A percentile compares a stretch with the other conserved stretches of the same genome.
phyloP scores from a whole-genome alignment of 2,329 filamentous ascomycete species.

The Penicillium sp. region DNA sequence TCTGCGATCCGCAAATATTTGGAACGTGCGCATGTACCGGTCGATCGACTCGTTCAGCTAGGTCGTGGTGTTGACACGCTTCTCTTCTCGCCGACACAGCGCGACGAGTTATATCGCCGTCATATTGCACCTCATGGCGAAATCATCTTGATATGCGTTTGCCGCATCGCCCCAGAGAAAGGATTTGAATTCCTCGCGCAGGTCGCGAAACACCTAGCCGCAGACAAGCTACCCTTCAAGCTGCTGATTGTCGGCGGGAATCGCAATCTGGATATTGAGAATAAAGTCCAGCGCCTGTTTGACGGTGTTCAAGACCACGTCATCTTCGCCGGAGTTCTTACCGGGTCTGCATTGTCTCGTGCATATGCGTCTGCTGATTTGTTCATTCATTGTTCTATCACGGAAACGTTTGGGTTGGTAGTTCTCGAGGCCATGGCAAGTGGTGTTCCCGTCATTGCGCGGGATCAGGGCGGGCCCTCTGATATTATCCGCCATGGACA shows the following conservation, averaged over 20 bases:
- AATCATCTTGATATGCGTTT: slow-evolving; percentile 64
- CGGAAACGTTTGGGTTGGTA: slow-evolving; percentile 69
- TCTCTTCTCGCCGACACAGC: slow-evolving; percentile 56
- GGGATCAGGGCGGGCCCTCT: slow-evolving; percentile 67
- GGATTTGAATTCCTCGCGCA: slow-evolving; percentile 66
- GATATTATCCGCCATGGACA: slow-evolving; percentile 62
- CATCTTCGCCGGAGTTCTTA: slow-evolving; percentile 65
- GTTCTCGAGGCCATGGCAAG: slow-evolving; percentile 71
- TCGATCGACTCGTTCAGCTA: slow-evolving; percentile 58
- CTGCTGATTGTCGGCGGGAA: slow-evolving; percentile 68
- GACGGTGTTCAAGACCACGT: slow-evolving; percentile 55
- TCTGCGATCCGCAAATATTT: slow-evolving; percentile 62
- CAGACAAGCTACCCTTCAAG: slow-evolving; percentile 58
- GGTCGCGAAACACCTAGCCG: slow-evolving; percentile 55
- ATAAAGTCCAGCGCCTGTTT: slow-evolving; percentile 61
- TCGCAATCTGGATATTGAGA: slow-evolving; percentile 61
- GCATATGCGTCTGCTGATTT: slow-evolving; percentile 66
- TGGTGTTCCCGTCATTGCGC: slow-evolving; percentile 65
- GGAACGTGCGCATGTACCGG: slow-evolving; percentile 54
- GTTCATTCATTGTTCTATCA: slow-evolving; percentile 70
- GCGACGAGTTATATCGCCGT: slow-evolving; percentile 53
- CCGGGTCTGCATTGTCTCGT: slow-evolving; percentile 60
- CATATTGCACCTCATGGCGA: slow-evolving; percentile 61
- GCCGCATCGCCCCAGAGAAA: slow-evolving; percentile 67
- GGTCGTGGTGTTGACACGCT: slow-evolving; percentile 65